These are phyloP conservation scores for Atkinsonella texensis DNA, from an alignment of 2,329 filamentous ascomycete genomes.

Conservation along the genomic window DNA sequence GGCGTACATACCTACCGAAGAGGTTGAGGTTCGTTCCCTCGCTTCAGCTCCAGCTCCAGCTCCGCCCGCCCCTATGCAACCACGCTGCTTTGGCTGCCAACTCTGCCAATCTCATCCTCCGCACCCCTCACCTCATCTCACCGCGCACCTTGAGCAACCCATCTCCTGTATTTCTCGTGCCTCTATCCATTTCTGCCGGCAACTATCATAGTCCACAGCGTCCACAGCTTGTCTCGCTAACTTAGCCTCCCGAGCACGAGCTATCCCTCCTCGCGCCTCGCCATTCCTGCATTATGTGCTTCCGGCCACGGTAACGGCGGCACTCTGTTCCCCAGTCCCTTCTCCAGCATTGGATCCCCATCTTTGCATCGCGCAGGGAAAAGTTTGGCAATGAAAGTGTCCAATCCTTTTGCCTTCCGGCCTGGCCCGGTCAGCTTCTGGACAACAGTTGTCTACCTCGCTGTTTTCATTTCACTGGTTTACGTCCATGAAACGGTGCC, in stretches of 20 bases:
- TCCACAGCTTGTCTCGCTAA: neutral
- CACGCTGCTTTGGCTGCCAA: neutral
- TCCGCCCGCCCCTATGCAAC: too few species aligned
- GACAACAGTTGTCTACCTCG: slow-evolving; percentile 64
- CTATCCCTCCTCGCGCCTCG: neutral
- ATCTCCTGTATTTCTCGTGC: neutral
- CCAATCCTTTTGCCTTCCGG: slow-evolving; percentile 61
- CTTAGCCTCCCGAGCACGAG: neutral
- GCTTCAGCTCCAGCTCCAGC: too few species aligned
- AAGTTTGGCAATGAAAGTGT: slow-evolving; percentile 15
- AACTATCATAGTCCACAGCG: neutral
- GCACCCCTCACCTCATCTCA: neutral
- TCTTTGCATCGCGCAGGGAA: neutral
- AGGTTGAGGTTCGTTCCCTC: too few species aligned
- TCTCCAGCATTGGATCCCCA: neutral
- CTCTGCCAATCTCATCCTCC: neutral
- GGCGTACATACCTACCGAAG: too few species aligned
- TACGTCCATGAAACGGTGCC: slow-evolving; percentile 69
- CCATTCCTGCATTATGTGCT: neutral
- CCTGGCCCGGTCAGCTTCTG: slow-evolving; percentile 73
- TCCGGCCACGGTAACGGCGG: neutral
- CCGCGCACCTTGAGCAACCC: neutral
- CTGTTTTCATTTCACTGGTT: slow-evolving; percentile 60
- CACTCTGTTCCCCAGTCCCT: neutral
- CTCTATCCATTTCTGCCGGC: neutral